A percentile compares a stretch with the other conserved stretches of the same genome.
These are phyloP conservation scores for Trametes polyzona DNA, from an alignment of 1,284 basidiomycete species.

Conservation along the genomic window DNA sequence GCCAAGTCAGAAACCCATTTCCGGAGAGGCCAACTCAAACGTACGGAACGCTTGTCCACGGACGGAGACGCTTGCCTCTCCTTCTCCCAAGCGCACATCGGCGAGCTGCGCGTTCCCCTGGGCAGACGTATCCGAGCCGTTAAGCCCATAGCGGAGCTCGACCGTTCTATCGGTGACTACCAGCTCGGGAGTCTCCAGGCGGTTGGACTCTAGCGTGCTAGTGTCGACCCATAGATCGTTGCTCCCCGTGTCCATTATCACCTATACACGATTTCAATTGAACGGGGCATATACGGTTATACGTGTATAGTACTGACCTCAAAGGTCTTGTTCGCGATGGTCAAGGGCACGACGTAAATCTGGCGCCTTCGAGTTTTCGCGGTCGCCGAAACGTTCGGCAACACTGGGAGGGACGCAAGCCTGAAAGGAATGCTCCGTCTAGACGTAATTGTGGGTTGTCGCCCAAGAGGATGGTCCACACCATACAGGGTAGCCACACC, in stretches of 20 bases:
- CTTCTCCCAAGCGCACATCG: neutral
- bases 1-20: neutral
- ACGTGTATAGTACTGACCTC: neutral
- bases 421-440: constrained; percentile 1
- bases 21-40: neutral
- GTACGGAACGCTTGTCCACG: neutral
- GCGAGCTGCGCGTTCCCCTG: constrained; percentile 8
- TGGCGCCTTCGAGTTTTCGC: neutral
- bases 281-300: neutral
- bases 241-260: constrained; percentile 14
- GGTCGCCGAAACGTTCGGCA: neutral
- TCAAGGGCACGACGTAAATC: constrained; percentile 8
- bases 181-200: neutral
- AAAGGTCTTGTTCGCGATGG: neutral
- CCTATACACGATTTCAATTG: neutral
- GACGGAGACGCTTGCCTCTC: neutral
- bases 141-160: constrained; percentile 7
- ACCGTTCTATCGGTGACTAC: neutral
- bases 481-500: no score
- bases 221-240: constrained; percentile 18
- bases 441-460: no score
- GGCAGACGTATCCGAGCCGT: constrained; percentile 3
- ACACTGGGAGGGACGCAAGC: neutral
- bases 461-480: no score
- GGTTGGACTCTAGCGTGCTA: neutral